Conservation (phyloP, 1,139 yeast genomes). For the Scheffersomyces illinoinensis region DNA sequence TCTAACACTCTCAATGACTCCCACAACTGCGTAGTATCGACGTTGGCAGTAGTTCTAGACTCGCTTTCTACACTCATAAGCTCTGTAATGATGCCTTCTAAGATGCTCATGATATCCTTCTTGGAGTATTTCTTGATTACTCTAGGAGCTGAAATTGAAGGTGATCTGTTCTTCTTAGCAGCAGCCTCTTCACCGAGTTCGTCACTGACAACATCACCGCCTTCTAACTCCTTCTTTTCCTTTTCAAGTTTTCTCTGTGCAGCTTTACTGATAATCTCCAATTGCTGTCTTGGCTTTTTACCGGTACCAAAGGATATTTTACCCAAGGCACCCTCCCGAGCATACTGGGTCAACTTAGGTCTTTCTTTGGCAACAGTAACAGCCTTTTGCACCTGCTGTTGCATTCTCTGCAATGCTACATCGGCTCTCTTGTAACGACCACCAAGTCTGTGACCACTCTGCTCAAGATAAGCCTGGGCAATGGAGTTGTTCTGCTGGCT, state of each 20-base stretch:
- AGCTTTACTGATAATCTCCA: conserved; percentile 65
- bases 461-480: conserved; percentile 94
- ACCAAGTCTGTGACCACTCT: conserved; percentile 88
- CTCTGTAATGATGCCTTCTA: conserved; percentile 79
- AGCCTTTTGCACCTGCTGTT: conserved; percentile 96
- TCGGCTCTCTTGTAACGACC: conserved; percentile 90
- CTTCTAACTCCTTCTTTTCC: conserved; percentile 20
- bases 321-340: conserved; percentile 89
- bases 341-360: conserved; percentile 70
- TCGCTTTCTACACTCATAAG: conserved; percentile 81
- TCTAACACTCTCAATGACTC: conserved; percentile 70
- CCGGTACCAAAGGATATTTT: conserved; percentile 81
- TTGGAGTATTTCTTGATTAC: conserved; percentile 37
- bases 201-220: conserved; percentile 22
- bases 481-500: conserved; percentile 59
- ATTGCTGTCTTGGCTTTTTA: conserved; percentile 85
- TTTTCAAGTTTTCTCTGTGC: conserved; percentile 49
- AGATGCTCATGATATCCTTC: conserved; percentile 51
- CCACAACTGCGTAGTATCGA: conserved; percentile 69
- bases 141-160: conserved; percentile 29
- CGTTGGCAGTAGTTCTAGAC: conserved; percentile 64
- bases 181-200: conserved; percentile 6
- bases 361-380: conserved; percentile 92
- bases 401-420: conserved; percentile 95
- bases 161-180: conserved; percentile 18